These are phyloP conservation scores for Tricholoma flavovirens DNA, from an alignment of 768 basidiomycete species.

Conservation along the genomic window DNA sequence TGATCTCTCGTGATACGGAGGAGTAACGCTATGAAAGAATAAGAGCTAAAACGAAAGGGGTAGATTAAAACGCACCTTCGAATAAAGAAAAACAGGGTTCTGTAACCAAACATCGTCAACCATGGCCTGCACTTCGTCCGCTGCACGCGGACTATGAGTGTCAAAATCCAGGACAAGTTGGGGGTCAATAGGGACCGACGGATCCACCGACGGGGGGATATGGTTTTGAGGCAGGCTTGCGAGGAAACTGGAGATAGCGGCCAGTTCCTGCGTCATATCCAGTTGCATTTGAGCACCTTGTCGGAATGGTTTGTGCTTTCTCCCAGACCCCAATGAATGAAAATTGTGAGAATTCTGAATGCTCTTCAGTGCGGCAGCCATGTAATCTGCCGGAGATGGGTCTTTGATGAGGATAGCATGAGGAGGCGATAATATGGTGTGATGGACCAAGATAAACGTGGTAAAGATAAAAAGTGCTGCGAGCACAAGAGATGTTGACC, in stretches of 20 bases:
- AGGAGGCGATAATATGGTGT: conserved; percentile 35
- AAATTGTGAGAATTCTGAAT: conserved; percentile 30
- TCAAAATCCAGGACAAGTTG: conserved; percentile 82
- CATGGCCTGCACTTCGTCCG: conserved; percentile 53
- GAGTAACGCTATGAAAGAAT: conserved; percentile 49
- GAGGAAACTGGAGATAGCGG: conserved; percentile 69
- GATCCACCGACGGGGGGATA: conserved; percentile 62
- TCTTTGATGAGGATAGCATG: conserved; percentile 28
- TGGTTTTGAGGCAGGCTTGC: conserved; percentile 70
- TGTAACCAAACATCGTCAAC: conserved; percentile 64
- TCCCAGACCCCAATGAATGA: conserved; percentile 14
- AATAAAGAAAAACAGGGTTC: conserved; percentile 71
- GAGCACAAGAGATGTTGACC: conserved; percentile 51
- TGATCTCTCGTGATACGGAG: conserved; percentile 60
- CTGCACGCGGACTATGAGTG: conserved; percentile 55
- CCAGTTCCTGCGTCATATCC: conserved; percentile 56
- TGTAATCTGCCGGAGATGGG: conserved; percentile 26
- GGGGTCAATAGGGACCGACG: conserved; percentile 63
- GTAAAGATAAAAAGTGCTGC: conserved; percentile 44
- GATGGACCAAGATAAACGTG: conserved; percentile 49
- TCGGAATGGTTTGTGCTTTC: conserved; percentile 14
- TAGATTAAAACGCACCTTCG: conserved; percentile 43
- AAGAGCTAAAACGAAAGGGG: conserved; percentile 3
- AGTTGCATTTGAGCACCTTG: conserved; percentile 40
- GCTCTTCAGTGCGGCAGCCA: conserved; percentile 28